A percentile compares a stretch with the other conserved stretches of the same genome.
These are phyloP conservation scores for Exophiala xenobiotica DNA, from an alignment of 2,329 filamentous ascomycete genomes.

Conservation along the genomic window DNA sequence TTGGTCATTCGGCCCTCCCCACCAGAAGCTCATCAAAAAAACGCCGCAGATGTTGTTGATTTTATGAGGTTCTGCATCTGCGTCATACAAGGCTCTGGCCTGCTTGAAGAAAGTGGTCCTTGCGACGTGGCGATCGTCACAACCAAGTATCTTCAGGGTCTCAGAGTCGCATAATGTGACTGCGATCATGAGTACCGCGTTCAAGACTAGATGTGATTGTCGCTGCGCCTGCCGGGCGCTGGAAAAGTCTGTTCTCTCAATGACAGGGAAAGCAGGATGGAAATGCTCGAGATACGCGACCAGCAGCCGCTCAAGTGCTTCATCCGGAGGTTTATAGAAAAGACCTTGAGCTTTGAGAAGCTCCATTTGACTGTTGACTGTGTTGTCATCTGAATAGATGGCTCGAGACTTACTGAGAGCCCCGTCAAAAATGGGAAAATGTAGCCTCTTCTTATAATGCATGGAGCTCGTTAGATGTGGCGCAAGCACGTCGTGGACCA, in stretches of 20 bases:
- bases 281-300: not conserved
- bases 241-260: not conserved
- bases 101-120: not conserved
- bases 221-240: not conserved
- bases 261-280: not conserved
- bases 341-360: not conserved
- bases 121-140: not conserved
- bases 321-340: not conserved
- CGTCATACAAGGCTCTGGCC: not conserved
- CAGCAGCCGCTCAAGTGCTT: not conserved
- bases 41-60: not conserved
- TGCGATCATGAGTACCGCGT: not conserved
- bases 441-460: not conserved
- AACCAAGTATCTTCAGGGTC: not conserved
- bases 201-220: not conserved
- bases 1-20: conserved; percentile 16
- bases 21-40: conserved; percentile 23
- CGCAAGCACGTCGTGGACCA: not conserved
- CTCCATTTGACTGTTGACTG: too few relatives aligned
- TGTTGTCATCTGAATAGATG: too few relatives aligned
- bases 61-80: not conserved
- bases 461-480: not conserved
- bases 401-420: not conserved
- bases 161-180: not conserved
- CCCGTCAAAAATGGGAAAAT: not conserved